Evolutionary conservation across 257 asterid genomes (phyloP), one percentile per base, ranked within the genome.

Genomic region (Agastache rugosa): DNA sequence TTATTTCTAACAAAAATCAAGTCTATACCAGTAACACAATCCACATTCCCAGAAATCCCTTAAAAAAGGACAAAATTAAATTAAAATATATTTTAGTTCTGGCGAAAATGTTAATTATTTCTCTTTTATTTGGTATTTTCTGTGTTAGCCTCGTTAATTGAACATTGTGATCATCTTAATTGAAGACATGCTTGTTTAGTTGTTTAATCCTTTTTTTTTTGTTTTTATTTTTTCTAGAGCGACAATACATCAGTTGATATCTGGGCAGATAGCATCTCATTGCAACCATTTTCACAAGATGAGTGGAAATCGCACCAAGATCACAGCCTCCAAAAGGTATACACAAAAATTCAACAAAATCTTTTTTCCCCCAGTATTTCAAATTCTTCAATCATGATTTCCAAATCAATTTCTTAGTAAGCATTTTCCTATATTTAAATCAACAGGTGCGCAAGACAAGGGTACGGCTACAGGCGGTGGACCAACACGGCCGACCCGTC

Each of bases 271-370:
- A 87, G 92, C 77, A 77, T 89, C 74, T 91, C 96, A 7, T 20
- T 89, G 54, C 91, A 91, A 53, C 80, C 91, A 67, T 91, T 91
- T 63, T 78, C 90, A 0, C 80, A 67, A 6, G 63, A 83, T 34
- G 91, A 85, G 51, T 89, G 96, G 96, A 60, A 67, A 63, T 81
- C 86, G 23, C 94, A 91, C 67, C 96, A 71, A 76, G 79, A 73
- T 17, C 59, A 76, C 23, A 84, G 67, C 75, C 55, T 78, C 15
- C 77, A 82, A 14, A 82, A 87, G 94, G 97, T 91, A 8, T 2
- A 11, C 0, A 44, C 4, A 3, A 44, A 44, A 11, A 39, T 8
- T 39, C 12, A 39, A 39, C 44, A 39, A 25, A 25, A 39, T 37
- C 11, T 37, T 37, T 37, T 8, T 9, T 1, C 11, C 11, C 11